Base-by-base conservation (phyloP, 768 basidiomycete species). In the Mrakia frigida region DNA sequence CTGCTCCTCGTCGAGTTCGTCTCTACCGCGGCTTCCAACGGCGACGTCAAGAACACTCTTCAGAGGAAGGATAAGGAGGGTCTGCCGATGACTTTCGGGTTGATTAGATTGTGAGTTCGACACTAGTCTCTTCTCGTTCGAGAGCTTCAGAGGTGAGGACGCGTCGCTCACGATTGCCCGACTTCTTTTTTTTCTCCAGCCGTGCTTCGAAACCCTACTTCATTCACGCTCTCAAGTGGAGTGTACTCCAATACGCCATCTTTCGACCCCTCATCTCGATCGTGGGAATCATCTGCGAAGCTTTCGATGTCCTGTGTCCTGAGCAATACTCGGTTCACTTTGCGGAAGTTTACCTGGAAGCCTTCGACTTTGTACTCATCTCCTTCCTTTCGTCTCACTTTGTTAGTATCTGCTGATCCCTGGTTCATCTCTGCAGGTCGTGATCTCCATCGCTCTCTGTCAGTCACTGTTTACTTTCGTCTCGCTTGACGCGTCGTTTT, bases 241-340 rank as follows among this genome's bases (percentile, higher is more conserved):
- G 88, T 56, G 93, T 96, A 10, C 84, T 97, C 6, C 94, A 97
- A 87, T 96, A 94, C 81, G 89, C 92, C 33, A 87, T 93, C 75
- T 84, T 94, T 60, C 86, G 91, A 73, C 89, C 89, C 76, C 81
- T 86, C 16, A 86, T 88, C 33, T 91, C 91, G 39, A 88, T 94
- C 75, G 88, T 87, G 39, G 92, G 91, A 16, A 92, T 96, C 70
- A 87, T 97, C 65, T 91, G 90, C 80, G 85, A 95, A 82, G 86
- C 86, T 35, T 87, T 84, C 71, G 86, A 87, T 56, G 87, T 93
- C 10, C 87, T 94, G 7, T 95, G 93, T 82, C 85, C 88, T 77
- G 86, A 88, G 1, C 87, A 85, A 65, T 86, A 89, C 0, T 91
- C 86, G 35, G 88, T 89, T 11, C 93, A 92, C 79, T 84, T 94